Evolutionary conservation across 345 rosid genomes (phyloP).

Genomic region (Linum usitatissimum): DNA sequence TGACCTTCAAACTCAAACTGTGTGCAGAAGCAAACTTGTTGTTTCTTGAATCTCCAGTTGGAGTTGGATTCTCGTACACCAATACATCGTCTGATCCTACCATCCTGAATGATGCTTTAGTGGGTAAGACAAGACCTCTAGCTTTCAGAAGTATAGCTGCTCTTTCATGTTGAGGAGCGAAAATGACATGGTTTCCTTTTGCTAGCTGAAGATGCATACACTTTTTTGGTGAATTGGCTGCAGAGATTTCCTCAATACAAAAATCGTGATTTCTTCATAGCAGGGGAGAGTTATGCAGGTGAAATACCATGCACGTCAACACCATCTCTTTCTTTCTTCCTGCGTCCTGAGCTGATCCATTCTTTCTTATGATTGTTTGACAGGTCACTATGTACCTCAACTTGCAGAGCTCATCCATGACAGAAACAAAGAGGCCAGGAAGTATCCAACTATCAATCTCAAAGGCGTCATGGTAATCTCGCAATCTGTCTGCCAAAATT

Average conservation of each 20-base stretch:
- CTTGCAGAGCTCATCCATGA: constrained; percentile 55
- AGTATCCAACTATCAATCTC: constrained; percentile 37
- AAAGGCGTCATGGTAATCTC: constrained; percentile 54
- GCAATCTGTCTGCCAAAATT: too few species aligned
- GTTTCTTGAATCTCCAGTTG: constrained; percentile 71
- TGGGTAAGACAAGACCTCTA: too few species aligned
- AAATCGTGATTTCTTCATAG: constrained; percentile 49
- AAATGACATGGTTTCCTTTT: too few species aligned
- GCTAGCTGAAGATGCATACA: constrained; percentile 49
- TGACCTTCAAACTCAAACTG: too few species aligned
- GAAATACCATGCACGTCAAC: not conserved
- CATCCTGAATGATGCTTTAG: too few species aligned
- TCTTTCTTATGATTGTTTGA: too few species aligned
- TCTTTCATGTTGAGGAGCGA: too few species aligned
- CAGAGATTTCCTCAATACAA: constrained; percentile 50
- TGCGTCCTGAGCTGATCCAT: too few species aligned
- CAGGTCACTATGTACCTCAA: constrained; percentile 85
- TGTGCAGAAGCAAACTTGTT: constrained; percentile 57
- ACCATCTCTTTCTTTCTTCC: too few species aligned
- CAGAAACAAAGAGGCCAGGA: constrained; percentile 31
- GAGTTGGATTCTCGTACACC: constrained; percentile 81
- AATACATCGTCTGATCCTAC: constrained; percentile 39
- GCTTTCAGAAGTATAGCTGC: too few species aligned
- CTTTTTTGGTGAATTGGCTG: constrained; percentile 59
- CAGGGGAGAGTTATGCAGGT: constrained; percentile 92